Percentiles rank a stretch among this genome's conserved stretches.
Conservation (phyloP, 148 eudicot genomes). For the Silene uniflora region DNA sequence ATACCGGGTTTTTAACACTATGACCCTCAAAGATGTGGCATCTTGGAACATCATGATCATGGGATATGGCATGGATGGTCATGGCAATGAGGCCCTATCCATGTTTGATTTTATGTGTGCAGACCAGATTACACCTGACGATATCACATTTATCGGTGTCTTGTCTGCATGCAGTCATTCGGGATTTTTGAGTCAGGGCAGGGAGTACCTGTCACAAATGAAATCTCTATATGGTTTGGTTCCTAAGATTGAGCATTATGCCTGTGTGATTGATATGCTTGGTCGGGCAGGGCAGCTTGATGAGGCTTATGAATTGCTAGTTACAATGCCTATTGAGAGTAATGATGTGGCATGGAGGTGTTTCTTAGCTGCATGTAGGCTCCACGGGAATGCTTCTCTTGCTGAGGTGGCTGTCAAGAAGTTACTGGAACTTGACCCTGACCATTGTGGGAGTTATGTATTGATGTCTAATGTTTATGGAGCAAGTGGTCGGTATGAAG, state of each 20-base stretch:
- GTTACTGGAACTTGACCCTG: slow-evolving; percentile 56
- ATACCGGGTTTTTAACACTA: slow-evolving; percentile 41
- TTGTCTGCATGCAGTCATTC: slow-evolving; percentile 70
- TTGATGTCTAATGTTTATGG: slow-evolving; percentile 70
- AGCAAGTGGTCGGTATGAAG: slow-evolving; percentile 51
- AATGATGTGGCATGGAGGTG: slow-evolving; percentile 69
- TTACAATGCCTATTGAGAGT: slow-evolving; percentile 50
- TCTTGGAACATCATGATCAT: slow-evolving; percentile 82
- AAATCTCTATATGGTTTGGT: slow-evolving; percentile 41
- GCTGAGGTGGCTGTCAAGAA: slow-evolving; percentile 53
- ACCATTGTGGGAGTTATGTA: slow-evolving; percentile 71
- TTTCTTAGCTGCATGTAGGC: slow-evolving; percentile 55
- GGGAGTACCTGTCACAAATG: slow-evolving; percentile 50
- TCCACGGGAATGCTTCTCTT: slow-evolving; percentile 52
- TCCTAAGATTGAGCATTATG: slow-evolving; percentile 64
- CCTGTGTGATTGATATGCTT: slow-evolving; percentile 78
- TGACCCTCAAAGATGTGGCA: slow-evolving; percentile 56
- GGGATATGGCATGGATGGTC: slow-evolving; percentile 79
- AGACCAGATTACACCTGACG: slow-evolving; percentile 45
- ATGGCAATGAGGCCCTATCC: slow-evolving; percentile 48
- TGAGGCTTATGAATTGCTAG: slow-evolving; percentile 53
- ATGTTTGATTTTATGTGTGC: slow-evolving; percentile 49
- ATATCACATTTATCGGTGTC: slow-evolving; percentile 55
- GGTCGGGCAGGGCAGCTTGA: slow-evolving; percentile 67
- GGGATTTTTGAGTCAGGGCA: slow-evolving; percentile 51